A percentile compares a stretch with the other conserved stretches of the same genome.
These are phyloP conservation scores for Lasiosphaeria ovina DNA, from an alignment of 495 filamentous ascomycete genomes.

Conservation along the genomic window DNA sequence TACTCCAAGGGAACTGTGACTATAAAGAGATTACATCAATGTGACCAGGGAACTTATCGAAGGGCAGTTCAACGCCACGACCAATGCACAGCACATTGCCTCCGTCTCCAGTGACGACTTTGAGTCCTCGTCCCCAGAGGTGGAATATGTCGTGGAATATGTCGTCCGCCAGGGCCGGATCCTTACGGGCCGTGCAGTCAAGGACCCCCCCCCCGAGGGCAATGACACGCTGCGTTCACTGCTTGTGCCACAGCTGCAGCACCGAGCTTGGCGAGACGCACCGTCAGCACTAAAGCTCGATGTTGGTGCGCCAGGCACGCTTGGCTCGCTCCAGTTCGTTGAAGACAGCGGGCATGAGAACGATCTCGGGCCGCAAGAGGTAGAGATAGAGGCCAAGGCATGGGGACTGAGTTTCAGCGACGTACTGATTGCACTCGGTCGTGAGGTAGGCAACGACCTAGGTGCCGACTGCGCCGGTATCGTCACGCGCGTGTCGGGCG, in stretches of 20 bases:
- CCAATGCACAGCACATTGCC: no score
- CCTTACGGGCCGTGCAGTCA: slow-evolving; percentile 21
- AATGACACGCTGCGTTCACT: slow-evolving; percentile 10
- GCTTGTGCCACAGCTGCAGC: slow-evolving; percentile 18
- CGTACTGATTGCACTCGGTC: slow-evolving; percentile 46
- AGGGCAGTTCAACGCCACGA: no score
- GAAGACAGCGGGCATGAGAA: slow-evolving; percentile 23
- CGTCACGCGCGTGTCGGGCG: slow-evolving; percentile 53
- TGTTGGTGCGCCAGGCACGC: slow-evolving; percentile 20
- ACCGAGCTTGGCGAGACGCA: slow-evolving; percentile 23
- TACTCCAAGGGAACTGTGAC: no score
- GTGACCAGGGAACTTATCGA: no score
- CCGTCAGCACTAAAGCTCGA: slow-evolving; percentile 23
- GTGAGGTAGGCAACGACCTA: slow-evolving; percentile 22
- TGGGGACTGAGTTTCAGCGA: slow-evolving; percentile 37
- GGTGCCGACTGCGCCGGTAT: slow-evolving; percentile 39
- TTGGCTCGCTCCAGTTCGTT: slow-evolving; percentile 27
- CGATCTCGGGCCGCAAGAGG: slow-evolving; percentile 21
- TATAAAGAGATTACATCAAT: no score
- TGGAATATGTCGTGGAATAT: slow-evolving; percentile 20
- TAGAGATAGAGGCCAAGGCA: slow-evolving; percentile 34
- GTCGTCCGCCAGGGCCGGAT: slow-evolving; percentile 29
- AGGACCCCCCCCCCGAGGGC: slow-evolving; percentile 19
- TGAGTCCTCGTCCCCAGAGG: no score
- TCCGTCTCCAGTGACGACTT: no score